Evolutionary conservation across 805 yeast species (phyloP), one percentile per base, ranked within the genome.

Genomic region (Metschnikowia santaceciliae): DNA sequence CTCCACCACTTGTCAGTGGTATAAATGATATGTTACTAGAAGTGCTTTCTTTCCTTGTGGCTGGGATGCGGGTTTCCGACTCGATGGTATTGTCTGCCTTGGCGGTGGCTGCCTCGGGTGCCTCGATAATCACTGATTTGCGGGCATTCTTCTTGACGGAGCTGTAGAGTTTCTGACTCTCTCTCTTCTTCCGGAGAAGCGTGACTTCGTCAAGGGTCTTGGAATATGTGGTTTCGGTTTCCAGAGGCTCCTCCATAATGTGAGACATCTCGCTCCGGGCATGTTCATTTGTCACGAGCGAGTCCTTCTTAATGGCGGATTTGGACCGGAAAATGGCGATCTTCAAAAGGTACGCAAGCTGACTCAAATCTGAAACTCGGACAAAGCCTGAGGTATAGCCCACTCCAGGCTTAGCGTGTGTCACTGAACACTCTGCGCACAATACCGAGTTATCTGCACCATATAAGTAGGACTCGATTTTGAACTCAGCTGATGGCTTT

Each of bases 241-340:
- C 59, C 6, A 56, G 41, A 11, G 56, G 50, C 34, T 58, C 61
- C 46, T 58, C 61, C n/a, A 40, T 35, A 8, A 58, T 58, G 34
- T 58, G 54, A 1, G 51, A 15, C 59, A 56, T 58, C 37, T 14
- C 45, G 39, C 22, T 51, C 54, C 26, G 52, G 50, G 42, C 38
- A 32, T 34, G 53, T 38, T 48, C 50, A 17, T 51, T 44, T 3
- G 38, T 19, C 7, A 41, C n/a, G 6, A 43, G 50, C 6, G 23
- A 37, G 15, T 56, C 58, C 35, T 53, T 64, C 47, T 54, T 62
- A 81, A 86, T 82, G 0, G 84, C 87, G 17, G 80, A 76, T 61
- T 71, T 82, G 37, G 86, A 86, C 50, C 96, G 76, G 3, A 86
- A 80, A 43, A 91, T 73, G 0, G 98, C 98, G 54, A 94, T 90